phyloP scores from a whole-genome alignment of 768 basidiomycete species.

The Russula dissimulans region DNA sequence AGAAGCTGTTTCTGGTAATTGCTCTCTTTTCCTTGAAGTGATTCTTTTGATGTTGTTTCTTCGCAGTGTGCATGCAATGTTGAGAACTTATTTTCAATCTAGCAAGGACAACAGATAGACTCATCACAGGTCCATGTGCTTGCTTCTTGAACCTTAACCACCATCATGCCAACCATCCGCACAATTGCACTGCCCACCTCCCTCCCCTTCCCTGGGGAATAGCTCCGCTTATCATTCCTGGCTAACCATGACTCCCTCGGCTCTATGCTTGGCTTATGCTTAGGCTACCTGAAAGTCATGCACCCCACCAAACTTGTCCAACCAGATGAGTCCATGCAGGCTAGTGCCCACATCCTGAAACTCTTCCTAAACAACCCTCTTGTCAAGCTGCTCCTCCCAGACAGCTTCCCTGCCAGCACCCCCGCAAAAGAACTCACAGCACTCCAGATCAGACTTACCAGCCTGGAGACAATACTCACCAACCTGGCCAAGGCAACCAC shows the following conservation, averaged over 20 bases:
- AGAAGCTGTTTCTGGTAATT: constrained; percentile 2
- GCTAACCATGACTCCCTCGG: not conserved
- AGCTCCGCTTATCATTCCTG: not conserved
- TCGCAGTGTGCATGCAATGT: not conserved
- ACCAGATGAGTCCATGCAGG: not conserved
- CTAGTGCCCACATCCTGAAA: not conserved
- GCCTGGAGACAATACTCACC: not conserved
- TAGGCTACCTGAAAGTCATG: not conserved
- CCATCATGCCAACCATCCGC: too few relatives aligned
- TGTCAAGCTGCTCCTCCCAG: too few relatives aligned
- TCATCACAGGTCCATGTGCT: not conserved
- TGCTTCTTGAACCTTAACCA: too few relatives aligned
- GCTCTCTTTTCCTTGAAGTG: not conserved
- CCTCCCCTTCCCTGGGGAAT: constrained; percentile 16
- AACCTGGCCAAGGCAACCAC: not conserved
- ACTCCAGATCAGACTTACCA: not conserved
- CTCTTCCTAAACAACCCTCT: not conserved
- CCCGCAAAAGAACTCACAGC: not conserved
- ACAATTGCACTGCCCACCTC: not conserved
- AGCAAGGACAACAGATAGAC: not conserved
- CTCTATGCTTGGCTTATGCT: not conserved
- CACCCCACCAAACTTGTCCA: not conserved
- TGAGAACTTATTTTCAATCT: not conserved
- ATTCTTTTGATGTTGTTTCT: not conserved
- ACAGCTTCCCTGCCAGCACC: too few relatives aligned